Conservation (phyloP, 2,329 filamentous ascomycete species). For the Alternaria sp. region DNA sequence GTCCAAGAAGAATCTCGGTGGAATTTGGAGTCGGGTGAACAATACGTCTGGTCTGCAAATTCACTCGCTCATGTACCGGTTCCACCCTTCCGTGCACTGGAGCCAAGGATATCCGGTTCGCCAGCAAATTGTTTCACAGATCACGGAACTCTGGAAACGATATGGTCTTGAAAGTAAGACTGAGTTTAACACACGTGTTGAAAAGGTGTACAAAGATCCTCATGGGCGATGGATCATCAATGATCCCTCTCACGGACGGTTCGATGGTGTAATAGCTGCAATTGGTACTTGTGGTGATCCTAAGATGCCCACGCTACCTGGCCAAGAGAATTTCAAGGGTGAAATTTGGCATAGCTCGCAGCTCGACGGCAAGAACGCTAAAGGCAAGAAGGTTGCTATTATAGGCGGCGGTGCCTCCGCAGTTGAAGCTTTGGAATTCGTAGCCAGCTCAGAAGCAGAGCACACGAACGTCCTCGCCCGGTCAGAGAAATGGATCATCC, state of each 20-base stretch:
- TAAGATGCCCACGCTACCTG: conserved; percentile 74
- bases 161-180: conserved; percentile 77
- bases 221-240: conserved; percentile 81
- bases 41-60: conserved; percentile 84
- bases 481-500: conserved; percentile 88
- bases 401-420: conserved; percentile 83
- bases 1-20: conserved; percentile 70
- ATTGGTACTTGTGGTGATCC: conserved; percentile 82
- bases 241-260: conserved; percentile 71
- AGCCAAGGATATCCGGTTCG: conserved; percentile 78
- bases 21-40: conserved; percentile 85
- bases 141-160: conserved; percentile 75
- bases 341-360: conserved; percentile 77
- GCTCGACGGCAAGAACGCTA: conserved; percentile 74
- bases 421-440: conserved; percentile 84
- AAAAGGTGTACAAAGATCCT: conserved; percentile 73
- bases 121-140: conserved; percentile 76
- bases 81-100: conserved; percentile 82
- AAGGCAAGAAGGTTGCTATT: conserved; percentile 77
- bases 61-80: conserved; percentile 86
- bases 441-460: conserved; percentile 69
- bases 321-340: conserved; percentile 76
- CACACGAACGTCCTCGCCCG: conserved; percentile 78
- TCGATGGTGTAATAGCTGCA: conserved; percentile 80
- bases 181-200: conserved; percentile 73